A percentile compares a stretch with the other conserved stretches of the same genome.
These are phyloP conservation scores for Irpex sp. DNA, from an alignment of 1,284 basidiomycete genomes.

Conservation along the genomic window DNA sequence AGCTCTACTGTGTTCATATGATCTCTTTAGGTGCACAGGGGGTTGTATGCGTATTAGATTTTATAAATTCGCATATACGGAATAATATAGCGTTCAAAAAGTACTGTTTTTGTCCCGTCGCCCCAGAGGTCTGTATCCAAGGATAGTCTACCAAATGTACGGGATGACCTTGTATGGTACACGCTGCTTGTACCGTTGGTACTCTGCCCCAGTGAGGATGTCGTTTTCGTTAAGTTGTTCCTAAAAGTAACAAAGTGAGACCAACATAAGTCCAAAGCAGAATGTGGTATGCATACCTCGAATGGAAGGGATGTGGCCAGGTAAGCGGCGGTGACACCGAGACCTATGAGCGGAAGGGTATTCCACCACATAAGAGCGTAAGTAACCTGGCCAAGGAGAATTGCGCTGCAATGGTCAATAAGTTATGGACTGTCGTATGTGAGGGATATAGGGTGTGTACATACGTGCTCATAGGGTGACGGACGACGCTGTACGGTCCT, in stretches of 20 bases:
- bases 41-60: too few species aligned
- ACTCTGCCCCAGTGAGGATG: conserved; percentile 8
- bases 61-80: too few species aligned
- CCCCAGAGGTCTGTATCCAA: too few species aligned
- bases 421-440: background rate
- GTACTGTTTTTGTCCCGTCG: too few species aligned
- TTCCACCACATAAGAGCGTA: conserved; percentile 17
- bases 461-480: conserved; percentile 13
- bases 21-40: too few species aligned
- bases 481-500: conserved; percentile 16
- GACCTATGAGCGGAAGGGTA: conserved; percentile 9
- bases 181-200: conserved; percentile 11
- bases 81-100: too few species aligned
- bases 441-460: background rate
- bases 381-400: conserved; percentile 6
- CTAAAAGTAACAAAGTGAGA: background rate
- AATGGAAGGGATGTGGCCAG: conserved; percentile 9
- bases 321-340: conserved; percentile 6
- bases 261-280: background rate
- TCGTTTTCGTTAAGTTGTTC: conserved; percentile 9
- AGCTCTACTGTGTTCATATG: too few species aligned
- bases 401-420: conserved; percentile 1
- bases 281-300: conserved; percentile 9
- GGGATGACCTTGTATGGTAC: conserved; percentile 11
- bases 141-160: conserved; percentile 9